phyloP scores from a whole-genome alignment of 139 green algal species.

The Tetraselmis chui region DNA sequence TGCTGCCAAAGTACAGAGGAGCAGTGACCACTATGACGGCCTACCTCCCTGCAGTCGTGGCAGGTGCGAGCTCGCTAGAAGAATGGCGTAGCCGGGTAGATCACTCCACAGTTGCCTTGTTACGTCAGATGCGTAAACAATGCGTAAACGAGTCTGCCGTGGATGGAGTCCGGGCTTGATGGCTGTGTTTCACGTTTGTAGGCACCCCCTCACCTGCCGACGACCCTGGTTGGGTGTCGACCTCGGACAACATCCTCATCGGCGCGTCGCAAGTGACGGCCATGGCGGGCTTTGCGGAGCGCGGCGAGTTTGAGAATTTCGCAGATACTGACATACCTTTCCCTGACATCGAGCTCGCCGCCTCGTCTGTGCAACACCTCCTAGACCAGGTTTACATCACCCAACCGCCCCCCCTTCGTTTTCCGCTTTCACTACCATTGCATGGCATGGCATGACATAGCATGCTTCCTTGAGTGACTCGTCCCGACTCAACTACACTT shows the following conservation, averaged over 20 bases:
- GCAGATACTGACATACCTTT: background rate
- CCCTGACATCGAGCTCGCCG: background rate
- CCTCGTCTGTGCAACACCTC: background rate
- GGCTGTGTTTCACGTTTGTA: no score
- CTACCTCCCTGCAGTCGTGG: background rate
- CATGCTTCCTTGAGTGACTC: no score
- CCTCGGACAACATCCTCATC: background rate
- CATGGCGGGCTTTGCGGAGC: background rate
- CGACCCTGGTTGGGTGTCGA: background rate
- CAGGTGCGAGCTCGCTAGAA: no score
- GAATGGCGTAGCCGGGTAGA: no score
- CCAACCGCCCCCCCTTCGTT: no score
- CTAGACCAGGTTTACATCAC: background rate
- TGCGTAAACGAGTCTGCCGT: no score
- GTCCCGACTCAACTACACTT: no score
- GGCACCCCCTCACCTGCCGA: background rate
- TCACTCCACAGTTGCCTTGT: no score
- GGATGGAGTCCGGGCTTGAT: no score
- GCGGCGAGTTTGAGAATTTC: background rate
- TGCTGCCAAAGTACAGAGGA: background rate
- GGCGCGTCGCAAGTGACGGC: background rate
- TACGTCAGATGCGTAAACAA: no score
- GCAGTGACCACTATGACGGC: background rate
- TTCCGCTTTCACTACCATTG: no score
- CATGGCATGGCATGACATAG: no score